Base-by-base conservation (phyloP, 495 filamentous ascomycete genomes). In the Cairneyella variabilis region DNA sequence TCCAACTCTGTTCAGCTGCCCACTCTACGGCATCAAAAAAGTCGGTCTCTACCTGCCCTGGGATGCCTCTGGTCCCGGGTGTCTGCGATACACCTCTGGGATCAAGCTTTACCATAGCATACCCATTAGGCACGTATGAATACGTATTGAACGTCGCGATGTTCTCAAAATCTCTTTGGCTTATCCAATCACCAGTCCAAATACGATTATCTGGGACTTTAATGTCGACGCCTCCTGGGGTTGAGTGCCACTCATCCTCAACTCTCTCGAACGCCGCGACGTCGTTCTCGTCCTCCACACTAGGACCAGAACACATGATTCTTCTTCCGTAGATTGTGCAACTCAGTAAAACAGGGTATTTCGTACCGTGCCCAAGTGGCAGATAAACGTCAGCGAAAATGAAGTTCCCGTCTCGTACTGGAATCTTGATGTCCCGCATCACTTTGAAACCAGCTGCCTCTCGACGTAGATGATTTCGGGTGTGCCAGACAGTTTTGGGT, bases 11-110 rank as follows among this genome's bases (percentile, higher is more conserved):
- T 28, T 39, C 32, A 6, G 52, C 26, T 3, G 52, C 52, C 52
- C 52, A 54, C 32, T 54, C 52, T 2, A 54, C 52, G 7, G 43
- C 52, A 34, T 48, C 52, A 40, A 10, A 54, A 18, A 48, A 54
- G 14, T 47, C 52, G 17, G 8, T 28, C 3, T 26, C 43, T 8
- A 49, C 21, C 10, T 34, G 17, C 12, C 22, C 22, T 32, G 43
- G 49, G 10, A 44, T 32, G 43, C 43, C 52, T n/a, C 49, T 23
- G n/a, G 27, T 26, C 3, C 52, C 52, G 3, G 52, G 52, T 10
- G 42, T 34, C 32, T 54, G 52, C 17, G 46, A 49, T 8, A 39
- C n/a, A 39, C 52, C 52, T 40, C 43, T 27, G 23, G 49, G 46
- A 48, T 54, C 52, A 25, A 44, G n/a, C 20, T 44, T 45, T n/a